A percentile compares a stretch with the other conserved stretches of the same genome.
Conservation (phyloP, 768 basidiomycete genomes). For the Daedaleopsis sinensis region DNA sequence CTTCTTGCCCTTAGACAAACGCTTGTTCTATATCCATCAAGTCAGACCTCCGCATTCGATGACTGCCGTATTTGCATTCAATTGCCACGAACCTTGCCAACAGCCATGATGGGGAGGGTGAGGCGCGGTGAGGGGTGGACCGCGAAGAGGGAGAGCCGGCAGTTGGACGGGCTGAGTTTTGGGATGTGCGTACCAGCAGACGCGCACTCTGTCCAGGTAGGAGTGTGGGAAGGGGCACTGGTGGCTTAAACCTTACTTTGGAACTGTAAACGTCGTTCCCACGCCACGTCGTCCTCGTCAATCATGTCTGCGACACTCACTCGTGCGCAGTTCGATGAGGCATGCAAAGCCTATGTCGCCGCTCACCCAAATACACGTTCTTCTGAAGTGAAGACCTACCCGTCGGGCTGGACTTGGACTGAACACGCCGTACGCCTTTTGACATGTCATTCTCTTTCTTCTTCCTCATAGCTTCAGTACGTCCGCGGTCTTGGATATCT, state of each 20-base stretch:
- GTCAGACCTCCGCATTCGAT: not conserved
- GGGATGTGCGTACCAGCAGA: conserved; percentile 27
- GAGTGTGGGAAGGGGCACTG: conserved; percentile 21
- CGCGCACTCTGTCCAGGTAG: conserved; percentile 13
- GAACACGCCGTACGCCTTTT: conserved; percentile 56
- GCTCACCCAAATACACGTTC: conserved; percentile 23
- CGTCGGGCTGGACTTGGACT: conserved; percentile 60
- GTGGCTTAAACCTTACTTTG: conserved; percentile 68
- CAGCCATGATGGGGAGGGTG: conserved; percentile 67
- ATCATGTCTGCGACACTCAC: conserved; percentile 46
- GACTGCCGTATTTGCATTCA: not conserved
- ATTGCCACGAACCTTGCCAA: conserved; percentile 71
- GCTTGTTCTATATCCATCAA: conserved; percentile 76
- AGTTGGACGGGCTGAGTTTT: conserved; percentile 55
- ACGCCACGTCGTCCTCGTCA: conserved; percentile 31
- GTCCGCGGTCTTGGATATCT: conserved; percentile 35
- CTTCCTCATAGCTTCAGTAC: conserved; percentile 23
- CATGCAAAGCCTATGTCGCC: conserved; percentile 55
- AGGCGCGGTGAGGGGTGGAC: conserved; percentile 39
- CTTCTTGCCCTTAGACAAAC: conserved; percentile 97
- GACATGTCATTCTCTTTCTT: conserved; percentile 2
- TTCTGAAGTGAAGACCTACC: conserved; percentile 16
- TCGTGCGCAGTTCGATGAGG: conserved; percentile 60
- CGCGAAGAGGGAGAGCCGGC: conserved; percentile 46
- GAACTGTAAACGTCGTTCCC: conserved; percentile 54